Evolutionary conservation across 2,329 filamentous ascomycete genomes (phyloP).

Genomic region (Apiospora marii): DNA sequence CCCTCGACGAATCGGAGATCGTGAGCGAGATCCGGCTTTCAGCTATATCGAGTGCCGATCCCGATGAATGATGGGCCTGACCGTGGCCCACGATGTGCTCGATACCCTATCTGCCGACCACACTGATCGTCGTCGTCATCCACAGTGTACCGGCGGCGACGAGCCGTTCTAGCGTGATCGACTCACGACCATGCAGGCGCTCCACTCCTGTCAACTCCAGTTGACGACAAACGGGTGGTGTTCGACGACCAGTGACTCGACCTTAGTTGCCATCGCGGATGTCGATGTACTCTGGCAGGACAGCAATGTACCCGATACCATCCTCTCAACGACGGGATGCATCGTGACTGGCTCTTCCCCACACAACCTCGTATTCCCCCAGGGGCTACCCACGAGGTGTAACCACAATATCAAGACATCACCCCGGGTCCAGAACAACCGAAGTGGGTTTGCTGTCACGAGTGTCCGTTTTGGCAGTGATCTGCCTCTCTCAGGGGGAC

Average conservation of each 20-base stretch:
- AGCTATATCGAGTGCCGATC: conserved; percentile 19
- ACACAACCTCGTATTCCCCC: conserved; percentile 1
- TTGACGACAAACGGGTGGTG: not conserved
- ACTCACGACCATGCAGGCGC: not conserved
- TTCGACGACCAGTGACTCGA: not conserved
- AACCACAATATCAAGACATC: not conserved
- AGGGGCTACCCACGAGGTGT: not conserved
- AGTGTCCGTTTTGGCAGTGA: not conserved
- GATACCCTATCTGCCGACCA: not conserved
- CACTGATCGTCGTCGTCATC: not conserved
- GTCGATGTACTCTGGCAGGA: not conserved
- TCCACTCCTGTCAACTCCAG: not conserved
- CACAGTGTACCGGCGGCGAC: not conserved
- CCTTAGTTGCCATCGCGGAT: not conserved
- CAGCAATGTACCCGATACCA: not conserved
- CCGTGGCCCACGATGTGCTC: not conserved
- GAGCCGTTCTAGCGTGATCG: not conserved
- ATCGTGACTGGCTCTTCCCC: not conserved
- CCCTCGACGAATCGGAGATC: not conserved
- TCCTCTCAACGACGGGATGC: not conserved
- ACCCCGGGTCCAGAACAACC: not conserved
- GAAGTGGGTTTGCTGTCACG: not conserved
- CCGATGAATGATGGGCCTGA: not conserved
- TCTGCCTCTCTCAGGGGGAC: not conserved
- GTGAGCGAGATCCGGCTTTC: conserved; percentile 7